These are phyloP conservation scores for Phialocephala subalpina DNA, from an alignment of 2,329 filamentous ascomycete species.

Conservation along the genomic window DNA sequence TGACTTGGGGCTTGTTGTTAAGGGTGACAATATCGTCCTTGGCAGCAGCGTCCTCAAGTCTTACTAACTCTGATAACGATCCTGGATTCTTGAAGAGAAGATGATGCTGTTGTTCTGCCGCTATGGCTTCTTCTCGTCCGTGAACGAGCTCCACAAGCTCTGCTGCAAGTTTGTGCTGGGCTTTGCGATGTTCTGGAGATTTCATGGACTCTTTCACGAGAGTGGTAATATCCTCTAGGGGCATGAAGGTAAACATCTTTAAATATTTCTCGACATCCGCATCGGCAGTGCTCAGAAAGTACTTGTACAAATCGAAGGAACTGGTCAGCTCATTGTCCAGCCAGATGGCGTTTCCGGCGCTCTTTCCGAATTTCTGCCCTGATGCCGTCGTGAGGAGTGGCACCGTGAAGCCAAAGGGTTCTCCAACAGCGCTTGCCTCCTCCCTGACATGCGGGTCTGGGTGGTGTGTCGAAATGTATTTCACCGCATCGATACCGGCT, in stretches of 20 bases:
- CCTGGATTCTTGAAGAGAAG: slow-evolving; percentile 51
- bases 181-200: slow-evolving; percentile 75
- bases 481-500: slow-evolving; percentile 85
- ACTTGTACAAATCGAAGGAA: slow-evolving; percentile 88
- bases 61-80: neutral
- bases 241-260: slow-evolving; percentile 90
- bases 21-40: slow-evolving; percentile 34
- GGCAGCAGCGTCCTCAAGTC: slow-evolving; percentile 19
- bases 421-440: slow-evolving; percentile 48
- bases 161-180: slow-evolving; percentile 83
- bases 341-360: slow-evolving; percentile 93
- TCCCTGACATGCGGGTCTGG: slow-evolving; percentile 54
- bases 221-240: slow-evolving; percentile 69
- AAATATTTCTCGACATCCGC: slow-evolving; percentile 82
- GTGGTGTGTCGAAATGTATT: slow-evolving; percentile 70
- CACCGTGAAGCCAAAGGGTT: slow-evolving; percentile 86
- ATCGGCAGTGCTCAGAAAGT: slow-evolving; percentile 86
- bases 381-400: slow-evolving; percentile 86
- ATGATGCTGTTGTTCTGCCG: slow-evolving; percentile 64
- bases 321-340: slow-evolving; percentile 83
- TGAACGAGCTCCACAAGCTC: slow-evolving; percentile 87
- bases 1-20: slow-evolving; percentile 58
- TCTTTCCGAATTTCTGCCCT: slow-evolving; percentile 94
- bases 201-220: slow-evolving; percentile 73
- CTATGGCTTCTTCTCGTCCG: slow-evolving; percentile 68